These are phyloP conservation scores for Pseudogymnoascus sp. DNA, from an alignment of 2,329 filamentous ascomycete genomes.

Conservation along the genomic window DNA sequence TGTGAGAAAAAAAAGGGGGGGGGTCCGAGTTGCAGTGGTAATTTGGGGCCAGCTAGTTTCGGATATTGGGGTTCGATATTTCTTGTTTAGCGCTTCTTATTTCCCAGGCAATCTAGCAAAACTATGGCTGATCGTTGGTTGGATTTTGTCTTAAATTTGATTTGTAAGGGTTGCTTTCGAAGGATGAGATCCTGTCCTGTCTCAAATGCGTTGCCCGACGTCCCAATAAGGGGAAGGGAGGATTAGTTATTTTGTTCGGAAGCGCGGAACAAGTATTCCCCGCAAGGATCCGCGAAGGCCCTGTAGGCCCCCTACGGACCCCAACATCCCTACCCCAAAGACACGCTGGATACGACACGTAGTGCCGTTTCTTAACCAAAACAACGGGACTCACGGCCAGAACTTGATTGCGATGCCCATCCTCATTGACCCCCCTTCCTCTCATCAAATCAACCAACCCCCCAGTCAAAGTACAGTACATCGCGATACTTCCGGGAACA, in stretches of 20 bases:
- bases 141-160: background rate
- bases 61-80: background rate
- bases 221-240: background rate
- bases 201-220: background rate
- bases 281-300: background rate
- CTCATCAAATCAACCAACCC: background rate
- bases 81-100: background rate
- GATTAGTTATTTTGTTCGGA: background rate
- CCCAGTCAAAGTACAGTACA: slow-evolving; percentile 3
- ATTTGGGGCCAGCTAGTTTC: background rate
- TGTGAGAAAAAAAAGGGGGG: background rate
- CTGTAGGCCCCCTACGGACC: background rate
- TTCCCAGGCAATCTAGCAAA: background rate
- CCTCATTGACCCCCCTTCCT: background rate
- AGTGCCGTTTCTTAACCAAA: slow-evolving; percentile 4
- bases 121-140: background rate
- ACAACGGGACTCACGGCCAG: background rate
- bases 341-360: background rate
- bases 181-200: background rate
- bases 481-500: background rate
- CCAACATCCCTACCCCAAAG: background rate
- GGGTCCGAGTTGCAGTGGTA: background rate
- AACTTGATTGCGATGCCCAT: background rate
- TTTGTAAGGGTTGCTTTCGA: background rate
- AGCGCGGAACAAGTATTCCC: slow-evolving; percentile 6